phyloP scores from a whole-genome alignment of 352 stramenopile genomes.

The Phytophthora kernoviae region DNA sequence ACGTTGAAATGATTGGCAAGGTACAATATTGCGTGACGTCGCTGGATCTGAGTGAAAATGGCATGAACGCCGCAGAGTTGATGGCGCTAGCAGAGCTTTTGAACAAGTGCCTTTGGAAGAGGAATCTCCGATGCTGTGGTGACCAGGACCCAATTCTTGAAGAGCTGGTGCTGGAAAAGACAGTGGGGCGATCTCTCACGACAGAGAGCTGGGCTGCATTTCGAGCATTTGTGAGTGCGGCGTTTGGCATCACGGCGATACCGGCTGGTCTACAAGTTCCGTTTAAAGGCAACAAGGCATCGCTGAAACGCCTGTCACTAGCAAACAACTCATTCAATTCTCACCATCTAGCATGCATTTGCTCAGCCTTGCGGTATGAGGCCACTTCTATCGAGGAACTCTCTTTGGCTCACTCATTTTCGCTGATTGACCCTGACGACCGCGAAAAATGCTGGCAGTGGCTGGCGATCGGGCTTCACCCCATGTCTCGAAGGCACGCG shows the following conservation, averaged over 20 bases:
- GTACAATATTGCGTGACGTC: conserved; percentile 24
- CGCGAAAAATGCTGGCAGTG: conserved; percentile 38
- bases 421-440: conserved; percentile 30
- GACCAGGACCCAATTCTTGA: conserved; percentile 10
- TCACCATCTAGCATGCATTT: conserved; percentile 35
- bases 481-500: conserved; percentile 4
- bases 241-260: conserved; percentile 11
- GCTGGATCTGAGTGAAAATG: conserved; percentile 40
- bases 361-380: conserved; percentile 34
- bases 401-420: conserved; percentile 30
- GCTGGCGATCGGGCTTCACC: conserved; percentile 32
- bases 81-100: conserved; percentile 24
- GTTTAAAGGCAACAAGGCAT: background rate
- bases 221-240: conserved; percentile 28
- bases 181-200: conserved; percentile 17
- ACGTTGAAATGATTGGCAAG: background rate
- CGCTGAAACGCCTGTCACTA: conserved; percentile 34
- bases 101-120: conserved; percentile 4
- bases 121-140: background rate
- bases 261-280: background rate
- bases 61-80: conserved; percentile 26
- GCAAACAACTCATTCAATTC: conserved; percentile 37
- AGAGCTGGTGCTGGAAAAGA: conserved; percentile 37
- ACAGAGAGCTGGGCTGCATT: conserved; percentile 34
- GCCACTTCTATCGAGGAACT: conserved; percentile 26